Evolutionary conservation across 208 protist genomes (phyloP).

Genomic region (Novymonas esmeraldas): DNA sequence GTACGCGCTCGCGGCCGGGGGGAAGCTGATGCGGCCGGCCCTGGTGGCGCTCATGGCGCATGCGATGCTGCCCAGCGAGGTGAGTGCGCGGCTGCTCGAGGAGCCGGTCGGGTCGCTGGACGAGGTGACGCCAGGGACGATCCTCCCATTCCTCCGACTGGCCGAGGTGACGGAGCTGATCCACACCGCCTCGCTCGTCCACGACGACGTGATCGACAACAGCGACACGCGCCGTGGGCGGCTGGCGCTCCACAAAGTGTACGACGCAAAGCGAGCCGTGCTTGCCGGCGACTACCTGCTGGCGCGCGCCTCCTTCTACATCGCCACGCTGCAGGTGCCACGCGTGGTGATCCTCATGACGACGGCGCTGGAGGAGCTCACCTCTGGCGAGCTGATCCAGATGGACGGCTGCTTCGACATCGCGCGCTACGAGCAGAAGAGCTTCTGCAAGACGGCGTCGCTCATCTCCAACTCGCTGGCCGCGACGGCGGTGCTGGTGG

Average conservation of each 20-base stretch:
- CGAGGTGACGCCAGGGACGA: conserved; percentile 56
- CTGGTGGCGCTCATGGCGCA: conserved; percentile 82
- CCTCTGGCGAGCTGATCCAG: conserved; percentile 95
- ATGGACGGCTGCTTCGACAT: conserved; percentile 90
- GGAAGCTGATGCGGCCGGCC: conserved; percentile 85
- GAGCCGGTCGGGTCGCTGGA: conserved; percentile 56
- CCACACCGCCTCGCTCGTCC: conserved; percentile 95
- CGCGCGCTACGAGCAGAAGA: conserved; percentile 88
- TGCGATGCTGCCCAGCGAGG: conserved; percentile 58
- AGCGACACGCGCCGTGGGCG: conserved; percentile 91
- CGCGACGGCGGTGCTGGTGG: conserved; percentile 84
- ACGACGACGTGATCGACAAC: conserved; percentile 97
- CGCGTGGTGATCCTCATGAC: conserved; percentile 94
- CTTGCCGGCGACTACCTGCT: conserved; percentile 95
- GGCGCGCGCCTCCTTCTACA: conserved; percentile 87
- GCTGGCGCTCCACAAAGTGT: conserved; percentile 76
- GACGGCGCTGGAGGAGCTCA: conserved; percentile 91
- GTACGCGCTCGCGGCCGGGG: conserved; percentile 63
- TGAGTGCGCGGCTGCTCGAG: conserved; percentile 43
- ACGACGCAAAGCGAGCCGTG: conserved; percentile 89
- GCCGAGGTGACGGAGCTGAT: conserved; percentile 96
- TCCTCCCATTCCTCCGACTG: conserved; percentile 79
- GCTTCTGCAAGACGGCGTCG: conserved; percentile 94
- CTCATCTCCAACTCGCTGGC: conserved; percentile 94
- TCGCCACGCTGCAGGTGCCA: conserved; percentile 81